phyloP scores from a whole-genome alignment of 805 yeast species.

The Pichia membranifaciens region DNA sequence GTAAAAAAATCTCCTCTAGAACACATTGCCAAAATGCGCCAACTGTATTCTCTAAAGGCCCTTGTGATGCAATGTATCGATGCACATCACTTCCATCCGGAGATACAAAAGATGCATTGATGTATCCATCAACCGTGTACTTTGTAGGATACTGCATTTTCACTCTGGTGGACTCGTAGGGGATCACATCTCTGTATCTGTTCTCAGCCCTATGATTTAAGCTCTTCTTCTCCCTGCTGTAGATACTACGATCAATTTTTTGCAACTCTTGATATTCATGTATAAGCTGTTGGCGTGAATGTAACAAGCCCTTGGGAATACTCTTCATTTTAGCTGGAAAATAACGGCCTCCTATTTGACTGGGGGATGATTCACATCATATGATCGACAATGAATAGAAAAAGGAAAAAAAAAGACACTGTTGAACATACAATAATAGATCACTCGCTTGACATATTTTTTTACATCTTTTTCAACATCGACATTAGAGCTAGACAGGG shows the following conservation, averaged over 20 bases:
- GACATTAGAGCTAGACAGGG: too few species aligned
- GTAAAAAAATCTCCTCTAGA: slow-evolving; percentile 20
- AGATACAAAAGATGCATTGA: slow-evolving; percentile 33
- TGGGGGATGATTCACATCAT: too few species aligned
- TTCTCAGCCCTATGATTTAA: slow-evolving; percentile 28
- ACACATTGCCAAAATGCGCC: slow-evolving; percentile 38
- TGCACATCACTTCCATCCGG: not conserved
- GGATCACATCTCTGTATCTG: slow-evolving; percentile 57
- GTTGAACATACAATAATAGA: too few species aligned
- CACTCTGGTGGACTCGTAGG: slow-evolving; percentile 46
- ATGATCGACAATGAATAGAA: too few species aligned
- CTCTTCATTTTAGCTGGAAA: not conserved
- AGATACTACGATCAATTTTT: not conserved
- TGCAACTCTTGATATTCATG: slow-evolving; percentile 2
- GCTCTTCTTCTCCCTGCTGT: not conserved
- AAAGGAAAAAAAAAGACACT: too few species aligned
- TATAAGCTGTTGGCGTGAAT: not conserved
- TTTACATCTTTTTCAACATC: too few species aligned
- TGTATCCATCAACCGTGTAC: slow-evolving; percentile 32
- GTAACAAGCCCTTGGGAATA: not conserved
- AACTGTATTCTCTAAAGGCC: slow-evolving; percentile 41
- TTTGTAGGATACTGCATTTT: not conserved
- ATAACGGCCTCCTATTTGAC: too few species aligned
- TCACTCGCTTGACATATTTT: too few species aligned
- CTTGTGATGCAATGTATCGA: slow-evolving; percentile 64